Conservation (phyloP, 345 rosid species). For the Corymbia maculata region DNA sequence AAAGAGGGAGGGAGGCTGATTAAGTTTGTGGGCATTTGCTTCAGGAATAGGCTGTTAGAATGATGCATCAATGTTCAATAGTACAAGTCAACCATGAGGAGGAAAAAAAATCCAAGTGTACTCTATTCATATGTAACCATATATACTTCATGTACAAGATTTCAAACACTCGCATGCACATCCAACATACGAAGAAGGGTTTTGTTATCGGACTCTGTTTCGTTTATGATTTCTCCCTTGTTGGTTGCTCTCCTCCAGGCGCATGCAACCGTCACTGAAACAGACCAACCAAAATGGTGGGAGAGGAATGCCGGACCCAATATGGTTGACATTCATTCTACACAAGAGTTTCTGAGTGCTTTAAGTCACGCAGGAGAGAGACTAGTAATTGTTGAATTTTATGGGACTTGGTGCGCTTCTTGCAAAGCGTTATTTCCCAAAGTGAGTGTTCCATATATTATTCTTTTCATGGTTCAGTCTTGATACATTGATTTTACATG, state of each 20-base stretch:
- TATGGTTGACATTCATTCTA: slow-evolving; percentile 86
- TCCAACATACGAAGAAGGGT: background rate
- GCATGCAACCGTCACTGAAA: slow-evolving; percentile 52
- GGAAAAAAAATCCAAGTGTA: background rate
- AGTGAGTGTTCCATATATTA: slow-evolving; percentile 21
- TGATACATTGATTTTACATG: background rate
- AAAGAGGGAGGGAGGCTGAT: background rate
- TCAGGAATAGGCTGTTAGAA: background rate
- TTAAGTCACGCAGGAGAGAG: slow-evolving; percentile 70
- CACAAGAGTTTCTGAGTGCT: slow-evolving; percentile 68
- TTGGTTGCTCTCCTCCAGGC: slow-evolving; percentile 31
- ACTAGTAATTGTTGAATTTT: slow-evolving; percentile 88
- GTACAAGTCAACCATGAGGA: background rate
- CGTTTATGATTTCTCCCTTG: background rate
- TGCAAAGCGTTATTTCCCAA: slow-evolving; percentile 84
- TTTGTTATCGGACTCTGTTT: background rate
- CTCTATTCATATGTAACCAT: background rate
- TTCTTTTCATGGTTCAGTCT: background rate
- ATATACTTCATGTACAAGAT: background rate
- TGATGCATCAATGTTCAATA: background rate
- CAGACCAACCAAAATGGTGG: slow-evolving; percentile 93
- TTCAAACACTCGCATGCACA: background rate
- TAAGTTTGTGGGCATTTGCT: background rate
- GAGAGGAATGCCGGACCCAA: slow-evolving; percentile 81
- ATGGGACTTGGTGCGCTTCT: slow-evolving; percentile 97